These are phyloP conservation scores for Schwanniomyces polymorphus DNA, from an alignment of 805 yeast genomes.

Conservation along the genomic window DNA sequence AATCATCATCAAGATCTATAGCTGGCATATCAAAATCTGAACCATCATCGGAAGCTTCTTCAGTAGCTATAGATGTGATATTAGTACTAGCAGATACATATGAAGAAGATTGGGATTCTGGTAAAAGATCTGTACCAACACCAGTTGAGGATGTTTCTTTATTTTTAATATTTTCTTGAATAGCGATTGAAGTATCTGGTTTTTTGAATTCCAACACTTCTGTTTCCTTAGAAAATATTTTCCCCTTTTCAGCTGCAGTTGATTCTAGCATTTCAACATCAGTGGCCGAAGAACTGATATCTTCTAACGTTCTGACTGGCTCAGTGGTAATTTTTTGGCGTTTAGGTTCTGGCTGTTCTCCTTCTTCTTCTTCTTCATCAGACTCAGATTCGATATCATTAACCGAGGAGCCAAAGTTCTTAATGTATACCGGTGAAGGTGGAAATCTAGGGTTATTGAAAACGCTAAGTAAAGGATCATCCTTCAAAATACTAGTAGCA, in stretches of 20 bases:
- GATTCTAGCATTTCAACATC: background rate
- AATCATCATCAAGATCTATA: slow-evolving; percentile 44
- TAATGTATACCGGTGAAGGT: slow-evolving; percentile 28
- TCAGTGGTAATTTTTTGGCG: background rate
- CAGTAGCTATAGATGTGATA: background rate
- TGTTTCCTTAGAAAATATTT: background rate
- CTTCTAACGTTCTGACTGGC: background rate
- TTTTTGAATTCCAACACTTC: background rate
- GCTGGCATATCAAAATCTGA: slow-evolving; percentile 56
- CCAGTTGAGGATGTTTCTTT: background rate
- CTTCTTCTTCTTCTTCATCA: slow-evolving; percentile 8
- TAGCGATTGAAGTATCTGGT: background rate
- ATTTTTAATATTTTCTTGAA: background rate
- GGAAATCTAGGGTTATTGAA: slow-evolving; percentile 80
- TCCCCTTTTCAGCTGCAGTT: background rate
- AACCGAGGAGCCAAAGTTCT: slow-evolving; percentile 27
- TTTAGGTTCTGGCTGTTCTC: slow-evolving; percentile 10
- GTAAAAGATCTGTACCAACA: background rate
- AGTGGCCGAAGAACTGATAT: background rate
- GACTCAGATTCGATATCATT: slow-evolving; percentile 7
- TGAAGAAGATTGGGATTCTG: background rate
- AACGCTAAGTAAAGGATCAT: slow-evolving; percentile 54
- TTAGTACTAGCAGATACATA: background rate
- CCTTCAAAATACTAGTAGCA: slow-evolving; percentile 50
- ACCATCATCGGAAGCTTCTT: slow-evolving; percentile 14